These are phyloP conservation scores for Andrographis paniculata DNA, from an alignment of 305 asterid species.

Conservation along the genomic window DNA sequence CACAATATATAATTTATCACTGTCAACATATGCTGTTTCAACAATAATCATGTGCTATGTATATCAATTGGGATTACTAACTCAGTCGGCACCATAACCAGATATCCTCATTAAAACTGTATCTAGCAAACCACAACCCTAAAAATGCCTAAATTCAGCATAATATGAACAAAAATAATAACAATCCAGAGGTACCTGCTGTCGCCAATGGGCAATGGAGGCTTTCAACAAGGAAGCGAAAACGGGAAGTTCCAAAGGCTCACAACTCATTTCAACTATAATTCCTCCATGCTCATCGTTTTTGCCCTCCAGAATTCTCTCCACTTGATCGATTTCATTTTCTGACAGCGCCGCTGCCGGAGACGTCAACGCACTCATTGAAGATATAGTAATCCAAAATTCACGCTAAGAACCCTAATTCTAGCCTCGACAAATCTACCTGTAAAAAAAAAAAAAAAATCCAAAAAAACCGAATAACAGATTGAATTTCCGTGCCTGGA, in stretches of 20 bases:
- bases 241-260: slow-evolving; percentile 47
- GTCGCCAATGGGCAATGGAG: slow-evolving; percentile 73
- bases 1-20: too few species aligned
- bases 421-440: slow-evolving; percentile 27
- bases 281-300: slow-evolving; percentile 75
- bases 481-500: too few species aligned
- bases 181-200: too few species aligned
- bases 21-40: too few species aligned
- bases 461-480: too few species aligned
- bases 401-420: slow-evolving; percentile 23
- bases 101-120: too few species aligned
- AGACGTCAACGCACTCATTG: slow-evolving; percentile 40
- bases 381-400: slow-evolving; percentile 20
- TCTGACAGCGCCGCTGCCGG: slow-evolving; percentile 21
- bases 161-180: too few species aligned
- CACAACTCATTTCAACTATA: slow-evolving; percentile 61
- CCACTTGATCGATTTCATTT: slow-evolving; percentile 31
- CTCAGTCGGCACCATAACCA: too few species aligned
- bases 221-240: slow-evolving; percentile 59
- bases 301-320: slow-evolving; percentile 38
- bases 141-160: too few species aligned
- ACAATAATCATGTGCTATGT: too few species aligned
- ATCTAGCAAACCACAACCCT: too few species aligned
- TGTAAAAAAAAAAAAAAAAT: slow-evolving; percentile 17
- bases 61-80: too few species aligned